Conservation (phyloP, 2,329 filamentous ascomycete genomes). For the Diplodia sapinea region DNA sequence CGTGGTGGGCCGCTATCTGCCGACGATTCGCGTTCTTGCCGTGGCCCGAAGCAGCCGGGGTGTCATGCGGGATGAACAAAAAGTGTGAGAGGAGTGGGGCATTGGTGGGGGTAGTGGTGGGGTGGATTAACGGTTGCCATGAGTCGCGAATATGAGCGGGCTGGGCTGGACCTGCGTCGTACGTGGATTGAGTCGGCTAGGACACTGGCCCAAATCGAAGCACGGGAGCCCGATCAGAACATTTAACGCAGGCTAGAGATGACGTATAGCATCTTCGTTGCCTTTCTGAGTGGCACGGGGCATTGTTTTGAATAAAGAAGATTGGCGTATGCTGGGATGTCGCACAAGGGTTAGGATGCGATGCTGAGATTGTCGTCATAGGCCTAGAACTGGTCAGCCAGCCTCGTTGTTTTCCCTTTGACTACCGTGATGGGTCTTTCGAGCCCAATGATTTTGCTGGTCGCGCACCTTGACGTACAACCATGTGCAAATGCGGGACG, state of each 20-base stretch:
- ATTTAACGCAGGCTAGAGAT: neutral
- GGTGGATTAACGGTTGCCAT: constrained; percentile 21
- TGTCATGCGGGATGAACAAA: constrained; percentile 23
- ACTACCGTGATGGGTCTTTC: neutral
- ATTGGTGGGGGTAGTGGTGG: constrained; percentile 12
- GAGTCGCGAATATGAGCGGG: constrained; percentile 10
- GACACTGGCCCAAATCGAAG: neutral
- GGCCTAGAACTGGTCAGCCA: constrained; percentile 17
- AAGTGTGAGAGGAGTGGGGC: constrained; percentile 13
- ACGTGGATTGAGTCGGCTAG: neutral
- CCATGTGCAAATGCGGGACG: neutral
- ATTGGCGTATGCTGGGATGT: neutral
- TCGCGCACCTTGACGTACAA: neutral
- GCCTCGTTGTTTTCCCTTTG: constrained; percentile 3
- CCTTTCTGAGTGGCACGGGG: neutral
- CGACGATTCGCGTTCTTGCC: constrained; percentile 17
- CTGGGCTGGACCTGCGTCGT: neutral
- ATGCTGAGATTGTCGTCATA: constrained; percentile 18
- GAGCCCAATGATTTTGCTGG: neutral
- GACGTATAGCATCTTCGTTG: neutral
- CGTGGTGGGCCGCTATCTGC: constrained; percentile 1
- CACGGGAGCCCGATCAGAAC: neutral
- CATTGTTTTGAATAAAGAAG: neutral
- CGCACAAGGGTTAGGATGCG: constrained; percentile 7
- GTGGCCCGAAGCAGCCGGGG: constrained; percentile 13